Evolutionary conservation across 768 basidiomycete genomes (phyloP), one percentile per base, ranked within the genome.

Genomic region (Amanita pallidorosea): DNA sequence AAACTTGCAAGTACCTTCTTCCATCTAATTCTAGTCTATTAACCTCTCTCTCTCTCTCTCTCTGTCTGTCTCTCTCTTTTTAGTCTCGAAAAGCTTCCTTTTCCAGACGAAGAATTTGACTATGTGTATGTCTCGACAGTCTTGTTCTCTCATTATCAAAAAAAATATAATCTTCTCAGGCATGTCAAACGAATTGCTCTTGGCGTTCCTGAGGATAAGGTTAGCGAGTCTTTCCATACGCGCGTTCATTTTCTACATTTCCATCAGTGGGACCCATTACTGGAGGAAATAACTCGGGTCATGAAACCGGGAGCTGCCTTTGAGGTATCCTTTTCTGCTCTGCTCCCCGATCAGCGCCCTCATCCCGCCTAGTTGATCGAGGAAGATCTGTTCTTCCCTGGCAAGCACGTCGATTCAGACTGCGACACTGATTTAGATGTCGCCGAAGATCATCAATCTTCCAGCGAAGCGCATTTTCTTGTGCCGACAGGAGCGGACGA

Each of bases 161-260:
- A 9, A n/a, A n/a, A n/a, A n/a, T n/a, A n/a, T n/a, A n/a, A 53
- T 50, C 48, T 55, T 34, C 36, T 12, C 34, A 85, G 83, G 38
- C 83, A 84, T 59, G 69, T 84, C 55, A 83, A 83, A 57, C 74
- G 84, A 6, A 78, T 88, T 42, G 80, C 83, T 1, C 72, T 82
- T 20, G 85, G 85, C 35, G 81, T 88, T 37, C 86, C 86, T 12
- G 85, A 88, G 58, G 74, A 87, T 61, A 83, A 81, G 69, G 83
- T 84, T 43, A 25, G 67, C 59, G 4, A 11, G 5, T 47, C 11
- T 3, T 5, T 17, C 36, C 11, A 22, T 40, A 2, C 13, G 7
- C 23, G 23, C 22, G 11, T 7, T 15, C 34, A 4, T 36, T 17
- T 11, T 17, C 25, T 18, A 29, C 27, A 22, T 33, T 44, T 43